phyloP scores from a whole-genome alignment of 2,329 filamentous ascomycete genomes.

The Paraphaeosphaeria sporulosa region DNA sequence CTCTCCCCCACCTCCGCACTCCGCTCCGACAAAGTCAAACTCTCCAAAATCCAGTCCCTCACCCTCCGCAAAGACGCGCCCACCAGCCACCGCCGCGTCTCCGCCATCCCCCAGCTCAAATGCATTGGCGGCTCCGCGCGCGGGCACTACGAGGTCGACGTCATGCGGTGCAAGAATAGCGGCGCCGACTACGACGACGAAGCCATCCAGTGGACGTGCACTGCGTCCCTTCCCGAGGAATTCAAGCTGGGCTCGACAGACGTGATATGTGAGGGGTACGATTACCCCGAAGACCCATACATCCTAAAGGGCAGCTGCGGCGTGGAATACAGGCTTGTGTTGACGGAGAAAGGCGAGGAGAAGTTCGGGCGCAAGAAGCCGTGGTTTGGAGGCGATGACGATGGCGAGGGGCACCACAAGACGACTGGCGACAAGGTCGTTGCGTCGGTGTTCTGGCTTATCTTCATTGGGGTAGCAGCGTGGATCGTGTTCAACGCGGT shows the following conservation, averaged over 20 bases:
- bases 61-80: slow-evolving; percentile 74
- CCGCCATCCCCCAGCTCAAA: slow-evolving; percentile 74
- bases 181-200: slow-evolving; percentile 82
- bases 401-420: slow-evolving; percentile 39
- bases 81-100: slow-evolving; percentile 78
- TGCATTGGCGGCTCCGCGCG: slow-evolving; percentile 72
- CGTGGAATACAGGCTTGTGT: slow-evolving; percentile 82
- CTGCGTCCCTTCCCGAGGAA: slow-evolving; percentile 67
- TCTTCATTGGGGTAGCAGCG: slow-evolving; percentile 67
- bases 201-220: slow-evolving; percentile 92
- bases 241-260: slow-evolving; percentile 85
- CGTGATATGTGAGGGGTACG: slow-evolving; percentile 91
- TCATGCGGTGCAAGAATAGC: slow-evolving; percentile 89
- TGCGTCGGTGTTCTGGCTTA: slow-evolving; percentile 63
- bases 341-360: slow-evolving; percentile 79
- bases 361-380: slow-evolving; percentile 68
- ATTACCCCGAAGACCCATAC: slow-evolving; percentile 76
- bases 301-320: slow-evolving; percentile 93
- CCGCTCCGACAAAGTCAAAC: slow-evolving; percentile 60
- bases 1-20: slow-evolving; percentile 36
- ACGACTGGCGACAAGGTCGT: slow-evolving; percentile 39
- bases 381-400: slow-evolving; percentile 48
- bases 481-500: slow-evolving; percentile 71
- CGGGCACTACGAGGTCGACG: slow-evolving; percentile 74
- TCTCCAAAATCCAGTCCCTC: slow-evolving; percentile 75